phyloP scores from a whole-genome alignment of 228 moss, liverwort and hornwort genomes.

The Sphagnum fallax region DNA sequence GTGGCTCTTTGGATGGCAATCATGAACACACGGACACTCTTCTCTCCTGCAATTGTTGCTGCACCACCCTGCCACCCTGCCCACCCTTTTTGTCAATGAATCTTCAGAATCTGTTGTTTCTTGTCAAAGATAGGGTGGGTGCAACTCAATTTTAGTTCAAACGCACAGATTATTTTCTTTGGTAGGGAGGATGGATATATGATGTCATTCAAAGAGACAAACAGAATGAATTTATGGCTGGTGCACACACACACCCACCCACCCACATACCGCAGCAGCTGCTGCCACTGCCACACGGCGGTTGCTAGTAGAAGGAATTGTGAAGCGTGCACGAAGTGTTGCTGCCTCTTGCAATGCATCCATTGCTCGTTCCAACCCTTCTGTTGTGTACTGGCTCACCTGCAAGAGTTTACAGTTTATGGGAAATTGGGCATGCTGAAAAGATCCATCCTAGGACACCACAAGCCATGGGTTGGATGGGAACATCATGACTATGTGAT shows the following conservation, averaged over 20 bases:
- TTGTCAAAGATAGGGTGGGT: no score
- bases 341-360: conserved; percentile 81
- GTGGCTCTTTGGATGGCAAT: conserved; percentile 74
- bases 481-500: no score
- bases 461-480: no score
- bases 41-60: conserved; percentile 81
- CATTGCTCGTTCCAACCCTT: conserved; percentile 70
- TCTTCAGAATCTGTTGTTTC: no score
- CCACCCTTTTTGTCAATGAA: no score
- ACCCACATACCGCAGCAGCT: conserved; percentile 59
- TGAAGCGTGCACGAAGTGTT: conserved; percentile 62
- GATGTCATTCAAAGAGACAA: no score
- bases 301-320: conserved; percentile 37
- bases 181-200: no score
- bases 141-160: no score
- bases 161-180: no score
- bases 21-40: conserved; percentile 84
- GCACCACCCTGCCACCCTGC: conserved; percentile 60
- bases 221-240: no score
- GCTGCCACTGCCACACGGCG: conserved; percentile 74
- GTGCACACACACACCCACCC: no score
- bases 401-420: conserved; percentile 12
- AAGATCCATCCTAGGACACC: neutral
- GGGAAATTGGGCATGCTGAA: neutral
- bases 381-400: conserved; percentile 81